Evolutionary conservation across 2,329 filamentous ascomycete species (phyloP).

Genomic region (Aspergillus piperis): DNA sequence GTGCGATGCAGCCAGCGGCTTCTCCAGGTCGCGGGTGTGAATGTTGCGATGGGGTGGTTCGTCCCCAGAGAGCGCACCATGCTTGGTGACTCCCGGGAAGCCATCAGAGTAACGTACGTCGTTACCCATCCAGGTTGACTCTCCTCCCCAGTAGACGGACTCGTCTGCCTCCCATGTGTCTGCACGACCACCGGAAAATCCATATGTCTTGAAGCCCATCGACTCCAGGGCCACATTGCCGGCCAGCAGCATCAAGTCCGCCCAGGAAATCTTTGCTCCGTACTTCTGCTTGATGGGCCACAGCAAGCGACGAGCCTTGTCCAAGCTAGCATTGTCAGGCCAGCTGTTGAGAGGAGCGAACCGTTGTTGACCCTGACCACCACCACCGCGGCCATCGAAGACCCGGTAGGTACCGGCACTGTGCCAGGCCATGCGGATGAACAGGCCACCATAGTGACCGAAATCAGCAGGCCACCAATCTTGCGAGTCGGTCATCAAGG

Average conservation of each 20-base stretch:
- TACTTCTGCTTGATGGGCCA: slow-evolving; percentile 87
- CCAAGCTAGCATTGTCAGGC: slow-evolving; percentile 76
- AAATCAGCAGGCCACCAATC: slow-evolving; percentile 83
- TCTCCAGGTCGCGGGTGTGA: slow-evolving; percentile 66
- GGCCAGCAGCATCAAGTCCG: slow-evolving; percentile 69
- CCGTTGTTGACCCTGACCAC: slow-evolving; percentile 72
- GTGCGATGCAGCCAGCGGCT: slow-evolving; percentile 67
- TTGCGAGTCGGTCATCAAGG: slow-evolving; percentile 75
- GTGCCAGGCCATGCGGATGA: slow-evolving; percentile 82
- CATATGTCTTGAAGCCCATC: slow-evolving; percentile 73
- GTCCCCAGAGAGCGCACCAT: slow-evolving; percentile 10
- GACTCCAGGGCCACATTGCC: slow-evolving; percentile 77
- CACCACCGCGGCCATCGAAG: slow-evolving; percentile 72
- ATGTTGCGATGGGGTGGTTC: slow-evolving; percentile 40
- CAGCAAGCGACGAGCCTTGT: slow-evolving; percentile 77
- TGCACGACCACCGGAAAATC: slow-evolving; percentile 70
- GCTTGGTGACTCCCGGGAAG: slow-evolving; percentile 33
- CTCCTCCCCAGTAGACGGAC: slow-evolving; percentile 74
- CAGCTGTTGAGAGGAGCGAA: slow-evolving; percentile 81
- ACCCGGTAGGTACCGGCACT: slow-evolving; percentile 76
- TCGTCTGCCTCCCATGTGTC: slow-evolving; percentile 77
- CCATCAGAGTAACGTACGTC: slow-evolving; percentile 62
- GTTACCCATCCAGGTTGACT: slow-evolving; percentile 74
- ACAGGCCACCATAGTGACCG: slow-evolving; percentile 77
- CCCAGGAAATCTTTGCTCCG: slow-evolving; percentile 79